Evolutionary conservation across 768 basidiomycete genomes (phyloP), one percentile per base, ranked within the genome.

Genomic region (Coprinopsis cinerea): DNA sequence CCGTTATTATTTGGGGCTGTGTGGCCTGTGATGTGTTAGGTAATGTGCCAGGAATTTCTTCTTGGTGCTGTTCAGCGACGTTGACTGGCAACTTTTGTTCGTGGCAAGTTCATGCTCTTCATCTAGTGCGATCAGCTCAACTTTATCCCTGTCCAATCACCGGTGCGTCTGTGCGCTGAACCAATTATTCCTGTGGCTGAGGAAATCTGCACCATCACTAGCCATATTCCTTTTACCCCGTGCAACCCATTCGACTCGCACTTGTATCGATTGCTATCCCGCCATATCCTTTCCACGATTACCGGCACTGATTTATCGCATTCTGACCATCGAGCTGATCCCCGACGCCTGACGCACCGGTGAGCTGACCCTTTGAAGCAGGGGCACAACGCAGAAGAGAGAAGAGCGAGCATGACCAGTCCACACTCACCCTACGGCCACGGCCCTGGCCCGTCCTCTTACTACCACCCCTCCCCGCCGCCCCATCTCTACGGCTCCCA

Each of bases 401-500:
- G 10, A 10, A 18, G 6, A 39, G 36, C 17, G 6, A 6, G 6
- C 15, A 59, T 61, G 58, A 52, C 57, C 7, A 59, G 59, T 43
- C 55, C 55, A 27, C 58, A 59, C 43, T 49, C 54, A 18, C 39
- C 52, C 20, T 59, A 62, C 36, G 49, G 57, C 35, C 59, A 64
- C 35, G 50, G 50, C 6, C 53, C 55, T 34, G 57, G 52, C n/a
- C 50, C 58, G 23, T 53, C 54, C 9, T 46, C 61, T 3, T 60
- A 58, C 40, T 59, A 60, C 45, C 59, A 55, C 51, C 58, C 41
- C 17, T 52, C 48, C 20, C 52, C 53, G 9, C 53, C 60, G 11
- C 61, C 60, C 15, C 67, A 64, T 44, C 63, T 66, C 45, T 61
- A 69, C 47, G 73, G 67, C n/a, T 63, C 47, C 27, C 64, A 65